These are phyloP conservation scores for Leptographium flavum DNA, from an alignment of 2,329 filamentous ascomycete genomes.

Conservation along the genomic window DNA sequence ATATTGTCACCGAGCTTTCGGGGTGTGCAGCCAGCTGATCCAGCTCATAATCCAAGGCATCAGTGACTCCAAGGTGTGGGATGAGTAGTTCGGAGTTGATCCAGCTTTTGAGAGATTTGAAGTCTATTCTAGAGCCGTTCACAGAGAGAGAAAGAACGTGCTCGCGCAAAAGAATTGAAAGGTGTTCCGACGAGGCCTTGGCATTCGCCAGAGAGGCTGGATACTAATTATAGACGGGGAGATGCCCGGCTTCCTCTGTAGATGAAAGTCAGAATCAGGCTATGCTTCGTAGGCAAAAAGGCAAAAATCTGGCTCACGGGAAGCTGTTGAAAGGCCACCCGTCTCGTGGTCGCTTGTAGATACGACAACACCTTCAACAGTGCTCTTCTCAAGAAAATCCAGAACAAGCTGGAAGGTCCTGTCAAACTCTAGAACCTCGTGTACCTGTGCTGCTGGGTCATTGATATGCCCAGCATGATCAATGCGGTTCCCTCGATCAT, in stretches of 20 bases:
- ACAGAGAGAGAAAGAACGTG: slow-evolving; percentile 33
- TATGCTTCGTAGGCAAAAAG: neutral
- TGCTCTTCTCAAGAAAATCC: slow-evolving; percentile 65
- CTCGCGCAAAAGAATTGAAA: slow-evolving; percentile 45
- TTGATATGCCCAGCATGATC: slow-evolving; percentile 87
- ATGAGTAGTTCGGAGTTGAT: slow-evolving; percentile 54
- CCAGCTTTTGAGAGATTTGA: slow-evolving; percentile 37
- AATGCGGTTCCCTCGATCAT: slow-evolving; percentile 91
- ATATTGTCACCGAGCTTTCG: slow-evolving; percentile 37
- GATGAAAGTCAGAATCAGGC: slow-evolving; percentile 17
- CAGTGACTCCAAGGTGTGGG: slow-evolving; percentile 59
- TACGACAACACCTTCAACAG: slow-evolving; percentile 66
- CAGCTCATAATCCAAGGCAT: slow-evolving; percentile 61
- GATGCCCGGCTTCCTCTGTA: slow-evolving; percentile 33
- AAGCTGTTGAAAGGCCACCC: slow-evolving; percentile 69
- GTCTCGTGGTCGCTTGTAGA: slow-evolving; percentile 95
- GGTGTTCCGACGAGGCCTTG: slow-evolving; percentile 64
- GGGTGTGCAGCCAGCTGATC: slow-evolving; percentile 45
- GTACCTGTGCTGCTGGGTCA: slow-evolving; percentile 70
- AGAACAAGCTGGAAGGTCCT: slow-evolving; percentile 68
- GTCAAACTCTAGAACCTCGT: slow-evolving; percentile 93
- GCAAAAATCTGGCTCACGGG: slow-evolving; percentile 41
- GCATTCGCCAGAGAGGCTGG: slow-evolving; percentile 62
- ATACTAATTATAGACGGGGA: slow-evolving; percentile 59
- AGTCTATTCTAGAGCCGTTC: slow-evolving; percentile 1